Percentiles rank a stretch among this genome's conserved stretches.
Conservation (phyloP, 1,284 basidiomycete species). For the Cutaneotrichosporon sp. region DNA sequence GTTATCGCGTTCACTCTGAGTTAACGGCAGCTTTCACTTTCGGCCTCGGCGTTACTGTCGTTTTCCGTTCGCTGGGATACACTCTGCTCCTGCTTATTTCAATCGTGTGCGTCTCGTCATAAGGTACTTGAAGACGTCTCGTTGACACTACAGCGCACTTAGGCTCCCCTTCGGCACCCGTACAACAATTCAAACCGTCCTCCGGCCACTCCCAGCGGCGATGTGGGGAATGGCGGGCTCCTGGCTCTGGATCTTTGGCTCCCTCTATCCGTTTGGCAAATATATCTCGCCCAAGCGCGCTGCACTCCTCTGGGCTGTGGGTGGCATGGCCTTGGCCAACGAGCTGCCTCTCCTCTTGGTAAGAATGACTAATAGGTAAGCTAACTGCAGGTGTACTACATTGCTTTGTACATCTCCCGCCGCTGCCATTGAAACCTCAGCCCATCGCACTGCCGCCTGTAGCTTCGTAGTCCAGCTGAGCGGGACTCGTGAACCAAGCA, state of each 20-base stretch:
- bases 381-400: no score
- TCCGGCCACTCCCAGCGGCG: background rate
- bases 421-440: no score
- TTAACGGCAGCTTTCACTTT: background rate
- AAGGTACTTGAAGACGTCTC: no score
- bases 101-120: background rate
- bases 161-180: background rate
- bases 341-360: background rate
- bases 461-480: background rate
- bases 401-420: no score
- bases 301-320: background rate
- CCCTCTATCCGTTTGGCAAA: background rate
- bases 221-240: background rate
- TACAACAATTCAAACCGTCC: background rate
- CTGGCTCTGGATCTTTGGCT: background rate
- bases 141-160: background rate
- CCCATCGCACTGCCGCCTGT: background rate
- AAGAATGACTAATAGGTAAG: no score
- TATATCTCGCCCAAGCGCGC: background rate
- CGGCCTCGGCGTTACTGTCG: background rate
- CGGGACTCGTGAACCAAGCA: background rate
- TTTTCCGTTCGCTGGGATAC: background rate
- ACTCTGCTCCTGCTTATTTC: background rate
- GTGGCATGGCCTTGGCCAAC: background rate
- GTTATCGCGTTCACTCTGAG: background rate